These are phyloP conservation scores for Hymenoscyphus albidus DNA, from an alignment of 2,329 filamentous ascomycete species.

Conservation along the genomic window DNA sequence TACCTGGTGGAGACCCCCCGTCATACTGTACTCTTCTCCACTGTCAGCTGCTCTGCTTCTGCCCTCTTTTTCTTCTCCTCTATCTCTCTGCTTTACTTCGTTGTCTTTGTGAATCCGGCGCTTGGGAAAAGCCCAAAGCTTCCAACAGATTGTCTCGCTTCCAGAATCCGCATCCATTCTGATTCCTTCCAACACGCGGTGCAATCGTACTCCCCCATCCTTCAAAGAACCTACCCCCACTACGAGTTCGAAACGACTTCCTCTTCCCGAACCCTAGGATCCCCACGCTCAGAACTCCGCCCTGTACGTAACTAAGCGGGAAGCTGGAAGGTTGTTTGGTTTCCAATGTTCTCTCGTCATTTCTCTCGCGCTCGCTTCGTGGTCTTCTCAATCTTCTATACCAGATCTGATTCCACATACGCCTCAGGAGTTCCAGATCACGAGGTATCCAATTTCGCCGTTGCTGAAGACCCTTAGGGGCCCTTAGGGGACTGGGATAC, in stretches of 20 bases:
- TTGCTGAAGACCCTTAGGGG: background rate
- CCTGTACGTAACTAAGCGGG: background rate
- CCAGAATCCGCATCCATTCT: background rate
- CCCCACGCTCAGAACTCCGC: background rate
- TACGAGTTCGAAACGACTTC: background rate
- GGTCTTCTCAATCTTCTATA: background rate
- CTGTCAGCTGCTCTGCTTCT: background rate
- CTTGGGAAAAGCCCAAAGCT: background rate
- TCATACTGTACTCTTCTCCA: background rate
- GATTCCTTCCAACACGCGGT: background rate
- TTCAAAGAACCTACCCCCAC: background rate
- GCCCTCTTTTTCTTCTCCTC: background rate
- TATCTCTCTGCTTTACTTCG: background rate
- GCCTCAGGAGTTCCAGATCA: background rate
- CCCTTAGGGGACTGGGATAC: background rate
- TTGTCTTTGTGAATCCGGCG: background rate
- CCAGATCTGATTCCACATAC: background rate
- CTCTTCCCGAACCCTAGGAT: background rate
- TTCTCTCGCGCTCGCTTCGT: slow-evolving; percentile 1
- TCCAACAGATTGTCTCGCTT: background rate
- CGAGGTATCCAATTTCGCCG: background rate
- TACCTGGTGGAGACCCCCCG: background rate
- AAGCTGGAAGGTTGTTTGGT: background rate
- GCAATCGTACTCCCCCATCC: background rate
- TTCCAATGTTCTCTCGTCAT: slow-evolving; percentile 3